Evolutionary conservation across 495 filamentous ascomycete genomes (phyloP), one percentile per base, ranked within the genome.

Genomic region (Aspergillus wentii): DNA sequence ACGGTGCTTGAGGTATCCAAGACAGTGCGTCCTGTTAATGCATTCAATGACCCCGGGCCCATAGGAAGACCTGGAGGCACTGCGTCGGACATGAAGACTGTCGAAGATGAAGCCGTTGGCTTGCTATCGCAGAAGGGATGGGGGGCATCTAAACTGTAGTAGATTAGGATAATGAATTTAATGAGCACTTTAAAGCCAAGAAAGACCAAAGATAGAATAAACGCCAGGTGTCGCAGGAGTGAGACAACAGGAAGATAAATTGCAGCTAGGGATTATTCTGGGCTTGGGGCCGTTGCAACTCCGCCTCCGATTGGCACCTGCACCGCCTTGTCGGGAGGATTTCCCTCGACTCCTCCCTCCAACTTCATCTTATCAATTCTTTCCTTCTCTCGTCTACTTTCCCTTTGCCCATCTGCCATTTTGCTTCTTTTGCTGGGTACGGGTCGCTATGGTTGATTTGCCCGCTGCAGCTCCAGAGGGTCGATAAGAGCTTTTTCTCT

Each of bases 1-100:
- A 75, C 65, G 21, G 66, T 85, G 8, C 38, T 82, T 33, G 82
- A 86, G 59, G 72, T 82, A 2, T 66, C 69, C 17, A 69, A 79
- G 58, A 69, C 59, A 8, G 69, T 74, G 27, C 62, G 80, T 23
- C 52, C 54, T 10, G 80, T 85, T 7, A 55, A 50, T 38, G 53
- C 58, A 18, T 72, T 71, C 26, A 72, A 75, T 43, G 79, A 84
- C 56, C 72, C 76, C 4, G 82, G 81, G 0, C 79, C 79, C 4
- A 59, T 48, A 6, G 57, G 53, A 30, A 43, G 58, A 17, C 55
- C 59, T 13, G 75, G 75, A 3, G 69, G 66, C 44, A 72, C 66
- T 19, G 69, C 62, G 11, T 68, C 70, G 31, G 62, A 68, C 33
- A 49, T 58, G 42, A 48, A 36, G 23, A 34, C 43, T 1, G 52